phyloP scores from a whole-genome alignment of 169 alveolate genomes.

The Cryptosporidium ubiquitum region DNA sequence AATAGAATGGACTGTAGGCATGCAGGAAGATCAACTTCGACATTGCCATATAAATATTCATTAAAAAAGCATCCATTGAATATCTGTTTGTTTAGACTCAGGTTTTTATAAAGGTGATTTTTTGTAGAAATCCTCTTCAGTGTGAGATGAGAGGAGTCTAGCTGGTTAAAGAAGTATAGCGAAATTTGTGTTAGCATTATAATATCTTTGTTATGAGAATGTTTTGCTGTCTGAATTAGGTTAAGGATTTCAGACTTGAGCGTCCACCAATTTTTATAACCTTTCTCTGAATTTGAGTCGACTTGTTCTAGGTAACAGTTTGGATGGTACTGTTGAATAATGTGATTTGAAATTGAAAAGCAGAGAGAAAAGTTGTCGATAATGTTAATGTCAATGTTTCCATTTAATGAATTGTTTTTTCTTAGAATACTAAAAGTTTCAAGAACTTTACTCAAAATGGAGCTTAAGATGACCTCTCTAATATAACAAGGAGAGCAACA shows the following conservation, averaged over 20 bases:
- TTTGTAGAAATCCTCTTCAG: slow-evolving; percentile 28
- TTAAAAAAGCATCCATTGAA: not conserved
- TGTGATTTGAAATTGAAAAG: slow-evolving; percentile 12
- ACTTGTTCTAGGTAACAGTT: slow-evolving; percentile 27
- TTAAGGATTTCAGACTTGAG: slow-evolving; percentile 7
- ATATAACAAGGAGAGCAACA: slow-evolving; percentile 17
- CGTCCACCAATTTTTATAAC: slow-evolving; percentile 49
- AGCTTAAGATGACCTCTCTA: slow-evolving; percentile 13
- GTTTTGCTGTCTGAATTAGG: not conserved
- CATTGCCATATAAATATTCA: slow-evolving; percentile 20
- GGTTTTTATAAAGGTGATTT: slow-evolving; percentile 16
- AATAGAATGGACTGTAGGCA: slow-evolving; percentile 23
- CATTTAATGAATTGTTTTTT: not conserved
- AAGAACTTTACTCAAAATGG: slow-evolving; percentile 8
- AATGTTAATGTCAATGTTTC: not conserved
- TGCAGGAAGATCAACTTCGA: slow-evolving; percentile 48
- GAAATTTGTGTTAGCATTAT: not conserved
- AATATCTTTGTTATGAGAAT: not conserved
- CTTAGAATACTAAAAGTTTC: not conserved
- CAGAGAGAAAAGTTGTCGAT: slow-evolving; percentile 36
- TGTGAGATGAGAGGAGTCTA: slow-evolving; percentile 54
- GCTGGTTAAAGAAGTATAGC: slow-evolving; percentile 1
- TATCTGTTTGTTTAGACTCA: not conserved
- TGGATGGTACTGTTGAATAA: slow-evolving; percentile 38
- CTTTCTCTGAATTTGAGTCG: not conserved